Percentiles rank a stretch among this genome's conserved stretches.
Evolutionary conservation across 352 stramenopile genomes (phyloP).

Genomic region (Phytophthora pseudosyringae): DNA sequence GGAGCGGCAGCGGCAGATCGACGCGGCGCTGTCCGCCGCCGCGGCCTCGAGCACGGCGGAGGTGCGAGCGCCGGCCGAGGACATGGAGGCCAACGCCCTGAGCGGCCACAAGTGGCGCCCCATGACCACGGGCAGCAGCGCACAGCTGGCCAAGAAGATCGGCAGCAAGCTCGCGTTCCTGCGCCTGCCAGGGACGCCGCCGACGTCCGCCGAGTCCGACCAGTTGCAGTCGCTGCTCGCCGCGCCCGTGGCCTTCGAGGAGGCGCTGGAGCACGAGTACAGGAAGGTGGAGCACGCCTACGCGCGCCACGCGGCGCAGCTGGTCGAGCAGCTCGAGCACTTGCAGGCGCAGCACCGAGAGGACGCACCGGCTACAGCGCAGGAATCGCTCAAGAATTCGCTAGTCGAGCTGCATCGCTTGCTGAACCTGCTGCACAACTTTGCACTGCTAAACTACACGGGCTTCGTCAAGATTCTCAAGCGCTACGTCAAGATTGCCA

Average conservation of each 20-base stretch:
- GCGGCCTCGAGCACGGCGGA: slow-evolving; percentile 26
- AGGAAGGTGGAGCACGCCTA: slow-evolving; percentile 95
- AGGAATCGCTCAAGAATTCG: slow-evolving; percentile 93
- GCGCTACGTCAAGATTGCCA: slow-evolving; percentile 89
- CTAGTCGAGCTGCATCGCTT: slow-evolving; percentile 94
- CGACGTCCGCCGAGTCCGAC: slow-evolving; percentile 25
- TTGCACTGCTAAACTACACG: slow-evolving; percentile 98
- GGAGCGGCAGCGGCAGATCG: slow-evolving; percentile 59
- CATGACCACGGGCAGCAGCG: slow-evolving; percentile 33
- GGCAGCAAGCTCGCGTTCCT: slow-evolving; percentile 38
- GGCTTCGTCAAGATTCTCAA: slow-evolving; percentile 98
- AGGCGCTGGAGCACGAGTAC: slow-evolving; percentile 81
- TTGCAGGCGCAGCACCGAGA: slow-evolving; percentile 76
- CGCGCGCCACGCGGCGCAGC: slow-evolving; percentile 75
- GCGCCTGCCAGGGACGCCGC: slow-evolving; percentile 22
- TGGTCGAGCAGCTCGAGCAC: slow-evolving; percentile 85
- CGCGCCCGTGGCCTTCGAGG: slow-evolving; percentile 70
- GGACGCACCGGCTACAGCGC: slow-evolving; percentile 58
- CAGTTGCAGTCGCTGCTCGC: slow-evolving; percentile 45
- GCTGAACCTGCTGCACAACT: slow-evolving; percentile 96
- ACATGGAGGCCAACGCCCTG: slow-evolving; percentile 37
- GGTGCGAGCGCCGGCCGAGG: slow-evolving; percentile 15
- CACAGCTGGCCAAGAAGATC: slow-evolving; percentile 22
- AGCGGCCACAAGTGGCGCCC: slow-evolving; percentile 38
- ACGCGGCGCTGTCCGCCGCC: slow-evolving; percentile 37